Evolutionary conservation across 23 red algal species (phyloP).

Genomic region (Agarophyton chilense): DNA sequence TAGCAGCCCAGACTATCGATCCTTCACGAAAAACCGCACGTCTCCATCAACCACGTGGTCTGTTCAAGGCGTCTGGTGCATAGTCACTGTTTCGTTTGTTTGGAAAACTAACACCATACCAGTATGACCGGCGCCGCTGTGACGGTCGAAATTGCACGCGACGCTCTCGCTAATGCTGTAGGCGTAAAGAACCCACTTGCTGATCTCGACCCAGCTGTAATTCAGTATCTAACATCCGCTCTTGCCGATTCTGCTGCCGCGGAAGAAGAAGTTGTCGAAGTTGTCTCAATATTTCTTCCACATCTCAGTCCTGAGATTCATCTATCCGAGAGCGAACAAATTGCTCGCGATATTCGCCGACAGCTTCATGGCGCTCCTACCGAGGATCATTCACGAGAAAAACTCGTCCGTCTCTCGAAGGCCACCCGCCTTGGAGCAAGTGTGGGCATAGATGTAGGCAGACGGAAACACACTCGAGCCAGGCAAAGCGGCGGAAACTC

Average conservation of each 20-base stretch:
- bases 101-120: no score
- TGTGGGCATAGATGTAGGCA: constrained; percentile 43
- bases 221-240: constrained; percentile 48
- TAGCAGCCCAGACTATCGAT: no score
- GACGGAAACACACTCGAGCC: not conserved
- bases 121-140: not conserved
- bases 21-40: no score
- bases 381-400: constrained; percentile 35
- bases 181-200: constrained; percentile 32
- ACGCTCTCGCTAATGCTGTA: constrained; percentile 17
- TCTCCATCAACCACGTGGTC: no score
- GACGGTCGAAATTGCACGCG: not conserved
- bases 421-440: constrained; percentile 71
- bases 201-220: constrained; percentile 63
- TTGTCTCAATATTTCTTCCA: constrained; percentile 60
- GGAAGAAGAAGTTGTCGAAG: constrained; percentile 69
- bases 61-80: no score
- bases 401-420: constrained; percentile 52
- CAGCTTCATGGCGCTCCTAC: constrained; percentile 61
- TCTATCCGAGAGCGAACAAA: not conserved
- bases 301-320: constrained; percentile 23
- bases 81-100: no score
- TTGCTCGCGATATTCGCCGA: constrained; percentile 61
- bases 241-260: constrained; percentile 48
- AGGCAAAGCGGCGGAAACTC: constrained; percentile 54